These are phyloP conservation scores for Lentinus brumalis DNA, from an alignment of 768 basidiomycete genomes.

Conservation along the genomic window DNA sequence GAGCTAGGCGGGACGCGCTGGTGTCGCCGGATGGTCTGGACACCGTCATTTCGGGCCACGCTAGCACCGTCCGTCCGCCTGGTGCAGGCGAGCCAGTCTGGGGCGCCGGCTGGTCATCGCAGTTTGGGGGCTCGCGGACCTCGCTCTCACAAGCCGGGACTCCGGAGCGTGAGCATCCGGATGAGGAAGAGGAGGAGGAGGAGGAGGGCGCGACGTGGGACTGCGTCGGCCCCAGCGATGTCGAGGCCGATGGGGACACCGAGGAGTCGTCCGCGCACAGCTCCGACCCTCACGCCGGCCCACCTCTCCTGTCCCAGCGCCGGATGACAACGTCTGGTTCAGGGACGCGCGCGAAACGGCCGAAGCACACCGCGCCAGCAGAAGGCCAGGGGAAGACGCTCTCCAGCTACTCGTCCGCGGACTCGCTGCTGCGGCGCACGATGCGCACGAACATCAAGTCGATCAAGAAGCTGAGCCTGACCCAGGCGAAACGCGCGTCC, in stretches of 20 bases:
- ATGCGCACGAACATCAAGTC: slow-evolving; percentile 18
- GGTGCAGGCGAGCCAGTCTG: not conserved
- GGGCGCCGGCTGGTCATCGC: slow-evolving; percentile 7
- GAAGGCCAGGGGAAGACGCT: slow-evolving; percentile 16
- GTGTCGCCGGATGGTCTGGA: slow-evolving; percentile 1
- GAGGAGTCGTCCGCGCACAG: slow-evolving; percentile 13
- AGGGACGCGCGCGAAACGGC: not conserved
- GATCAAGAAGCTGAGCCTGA: not conserved
- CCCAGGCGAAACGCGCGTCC: slow-evolving; percentile 7
- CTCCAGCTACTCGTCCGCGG: slow-evolving; percentile 29
- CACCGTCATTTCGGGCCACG: not conserved
- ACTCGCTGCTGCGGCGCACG: slow-evolving; percentile 26
- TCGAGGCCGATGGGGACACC: slow-evolving; percentile 4
- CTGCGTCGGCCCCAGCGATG: slow-evolving; percentile 5
- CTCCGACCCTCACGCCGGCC: slow-evolving; percentile 1
- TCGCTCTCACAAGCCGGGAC: not conserved
- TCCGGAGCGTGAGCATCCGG: not conserved
- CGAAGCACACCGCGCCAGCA: not conserved
- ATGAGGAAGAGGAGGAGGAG: not conserved
- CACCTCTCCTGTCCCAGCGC: not conserved
- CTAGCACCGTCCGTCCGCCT: not conserved
- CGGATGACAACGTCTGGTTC: not conserved
- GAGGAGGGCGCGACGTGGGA: not conserved
- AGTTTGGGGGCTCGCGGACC: not conserved
- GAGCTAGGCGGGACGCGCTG: not conserved